Conservation (phyloP, 306 rosid genomes). For the Pueraria montana region DNA sequence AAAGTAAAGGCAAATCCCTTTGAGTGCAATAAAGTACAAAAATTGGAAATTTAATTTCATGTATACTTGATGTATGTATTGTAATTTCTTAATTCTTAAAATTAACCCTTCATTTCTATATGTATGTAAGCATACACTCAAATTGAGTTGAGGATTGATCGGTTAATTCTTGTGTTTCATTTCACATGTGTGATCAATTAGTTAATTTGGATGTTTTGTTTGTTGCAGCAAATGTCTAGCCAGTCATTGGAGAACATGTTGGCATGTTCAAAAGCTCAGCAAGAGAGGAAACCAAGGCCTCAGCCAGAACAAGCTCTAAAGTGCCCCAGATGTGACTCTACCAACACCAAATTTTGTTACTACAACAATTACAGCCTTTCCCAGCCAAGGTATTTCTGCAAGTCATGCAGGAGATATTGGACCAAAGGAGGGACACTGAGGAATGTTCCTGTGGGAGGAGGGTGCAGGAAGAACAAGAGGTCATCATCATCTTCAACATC, state of each 20-base stretch:
- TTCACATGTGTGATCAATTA: conserved; percentile 8
- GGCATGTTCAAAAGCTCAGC: conserved; percentile 71
- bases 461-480: conserved; percentile 94
- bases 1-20: conserved; percentile 1
- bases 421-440: conserved; percentile 97
- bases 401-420: conserved; percentile 97
- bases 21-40: conserved; percentile 20
- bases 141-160: background rate
- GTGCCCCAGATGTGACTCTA: conserved; percentile 95
- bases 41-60: background rate
- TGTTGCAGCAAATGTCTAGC: conserved; percentile 76
- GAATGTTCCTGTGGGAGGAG: conserved; percentile 99
- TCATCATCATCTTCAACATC: conserved; percentile 69
- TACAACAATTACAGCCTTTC: conserved; percentile 97
- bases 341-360: conserved; percentile 96
- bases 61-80: background rate
- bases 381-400: conserved; percentile 97
- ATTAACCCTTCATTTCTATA: background rate
- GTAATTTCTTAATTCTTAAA: background rate
- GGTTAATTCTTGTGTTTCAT: background rate
- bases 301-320: conserved; percentile 87
- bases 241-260: conserved; percentile 85
- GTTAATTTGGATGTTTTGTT: background rate
- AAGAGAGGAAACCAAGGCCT: conserved; percentile 75
- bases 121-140: background rate